Evolutionary conservation across 352 stramenopile genomes (phyloP), one percentile per base, ranked within the genome.

Genomic region (Globisporangium polare): DNA sequence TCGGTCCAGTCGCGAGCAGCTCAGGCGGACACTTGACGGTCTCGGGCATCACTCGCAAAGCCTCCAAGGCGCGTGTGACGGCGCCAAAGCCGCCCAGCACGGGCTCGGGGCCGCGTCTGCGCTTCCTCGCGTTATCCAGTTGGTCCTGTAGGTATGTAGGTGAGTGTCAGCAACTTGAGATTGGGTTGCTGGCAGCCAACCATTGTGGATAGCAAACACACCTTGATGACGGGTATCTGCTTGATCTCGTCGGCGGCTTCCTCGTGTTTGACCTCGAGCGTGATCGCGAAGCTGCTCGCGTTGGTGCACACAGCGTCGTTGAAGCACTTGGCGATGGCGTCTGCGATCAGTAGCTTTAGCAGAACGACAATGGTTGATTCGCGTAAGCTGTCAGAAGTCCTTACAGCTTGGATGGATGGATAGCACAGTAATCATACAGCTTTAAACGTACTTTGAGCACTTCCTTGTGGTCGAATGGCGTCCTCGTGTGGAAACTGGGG

Each of bases 71-170:
- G 22, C 86, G 81, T 7, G 68, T 87, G 56, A 94, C 83, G 20
- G 86, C 81, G 45, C 86, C 86, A 71, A 91, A 94, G 53, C 83
- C 86, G 60, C 91, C 83, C 31, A 92, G 77, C 5, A 88, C 72
- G 0, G 81, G 81, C 26, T 73, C 68, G 1, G 78, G 81, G 1
- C 83, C 83, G 26, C 81, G 79, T 37, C 76, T 72, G 22, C 85
- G 85, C 75, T 94, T 94, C 61, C 75, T 74, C 27, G 72, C 68
- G 29, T 73, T 67, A 5, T 90, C 77, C 37, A 92, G 55, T 53
- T 89, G 78, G 51, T 83, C 75, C 82, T 91, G 46, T n/a, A 50
- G 35, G 12, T 27, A 41, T 24, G 29, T 9, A 39, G 15, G 3
- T 13, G 20, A 18, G 22, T 27, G 12, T 39, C 15, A 39, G 33